Conservation (phyloP, 495 filamentous ascomycete genomes). For the Staphylotrichum longicolle region DNA sequence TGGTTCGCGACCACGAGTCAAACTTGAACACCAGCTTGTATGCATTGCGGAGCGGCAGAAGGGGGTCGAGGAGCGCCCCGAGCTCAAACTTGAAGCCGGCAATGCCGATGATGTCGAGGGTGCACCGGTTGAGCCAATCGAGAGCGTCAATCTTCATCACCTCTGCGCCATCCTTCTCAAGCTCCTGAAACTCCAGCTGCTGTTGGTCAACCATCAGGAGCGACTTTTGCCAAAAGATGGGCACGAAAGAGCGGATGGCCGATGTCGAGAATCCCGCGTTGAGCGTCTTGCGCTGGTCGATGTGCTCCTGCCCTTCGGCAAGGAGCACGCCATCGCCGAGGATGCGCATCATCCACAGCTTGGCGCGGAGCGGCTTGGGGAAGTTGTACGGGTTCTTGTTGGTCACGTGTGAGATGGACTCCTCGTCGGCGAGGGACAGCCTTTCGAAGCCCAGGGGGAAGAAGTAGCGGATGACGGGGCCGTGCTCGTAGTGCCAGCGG, state of each 20-base stretch:
- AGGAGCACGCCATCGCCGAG: constrained; percentile 50
- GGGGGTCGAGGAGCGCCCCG: constrained; percentile 42
- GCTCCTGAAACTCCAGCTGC: constrained; percentile 35
- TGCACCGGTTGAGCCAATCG: constrained; percentile 50
- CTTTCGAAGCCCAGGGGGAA: constrained; percentile 31
- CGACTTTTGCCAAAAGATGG: constrained; percentile 51
- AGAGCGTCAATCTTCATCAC: constrained; percentile 41
- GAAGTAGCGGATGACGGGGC: constrained; percentile 31
- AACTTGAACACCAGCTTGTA: constrained; percentile 49
- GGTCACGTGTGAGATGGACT: constrained; percentile 48
- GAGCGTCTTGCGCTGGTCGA: constrained; percentile 48
- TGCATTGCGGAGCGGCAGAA: constrained; percentile 43
- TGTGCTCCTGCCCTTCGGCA: constrained; percentile 46
- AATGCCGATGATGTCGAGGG: constrained; percentile 53
- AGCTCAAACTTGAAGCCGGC: constrained; percentile 51
- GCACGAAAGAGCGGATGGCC: constrained; percentile 46
- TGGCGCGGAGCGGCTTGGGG: constrained; percentile 50
- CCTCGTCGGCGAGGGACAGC: constrained; percentile 30
- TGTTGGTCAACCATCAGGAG: constrained; percentile 45
- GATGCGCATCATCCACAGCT: constrained; percentile 51
- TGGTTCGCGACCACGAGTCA: constrained; percentile 37
- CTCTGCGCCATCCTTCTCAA: constrained; percentile 23
- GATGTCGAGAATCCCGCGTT: constrained; percentile 47
- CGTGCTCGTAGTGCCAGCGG: constrained; percentile 30
- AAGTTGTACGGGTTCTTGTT: constrained; percentile 55